These are phyloP conservation scores for Ramaria rubella DNA, from an alignment of 768 basidiomycete genomes.

Conservation along the genomic window DNA sequence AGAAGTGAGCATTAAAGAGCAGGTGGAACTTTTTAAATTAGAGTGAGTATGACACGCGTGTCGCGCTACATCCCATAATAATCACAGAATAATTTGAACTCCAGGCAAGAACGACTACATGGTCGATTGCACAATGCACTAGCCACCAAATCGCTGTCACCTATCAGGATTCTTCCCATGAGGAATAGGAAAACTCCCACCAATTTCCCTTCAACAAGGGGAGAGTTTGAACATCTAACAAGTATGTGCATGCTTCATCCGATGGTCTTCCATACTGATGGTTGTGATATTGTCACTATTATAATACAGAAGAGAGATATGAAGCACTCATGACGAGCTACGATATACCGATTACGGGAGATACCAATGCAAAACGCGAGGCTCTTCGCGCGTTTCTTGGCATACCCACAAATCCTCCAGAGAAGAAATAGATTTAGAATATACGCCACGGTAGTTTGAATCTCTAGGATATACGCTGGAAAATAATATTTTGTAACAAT, in stretches of 20 bases:
- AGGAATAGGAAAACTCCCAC: slow-evolving; percentile 30
- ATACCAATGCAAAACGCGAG: slow-evolving; percentile 35
- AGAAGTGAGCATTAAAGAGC: slow-evolving; percentile 28
- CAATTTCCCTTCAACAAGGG: slow-evolving; percentile 33
- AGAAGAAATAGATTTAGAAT: slow-evolving; percentile 5
- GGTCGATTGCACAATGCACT: slow-evolving; percentile 31
- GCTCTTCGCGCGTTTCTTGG: slow-evolving; percentile 33
- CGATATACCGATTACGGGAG: slow-evolving; percentile 29
- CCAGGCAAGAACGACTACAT: slow-evolving; percentile 33
- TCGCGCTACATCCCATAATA: neutral
- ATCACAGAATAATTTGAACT: neutral
- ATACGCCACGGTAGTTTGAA: too few species aligned
- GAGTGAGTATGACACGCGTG: slow-evolving; percentile 24
- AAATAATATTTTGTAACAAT: too few species aligned
- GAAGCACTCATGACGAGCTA: slow-evolving; percentile 32
- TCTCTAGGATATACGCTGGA: too few species aligned
- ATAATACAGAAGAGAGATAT: slow-evolving; percentile 35
- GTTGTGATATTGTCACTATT: neutral
- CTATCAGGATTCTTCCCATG: slow-evolving; percentile 25
- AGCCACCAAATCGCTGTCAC: slow-evolving; percentile 27
- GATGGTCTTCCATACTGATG: neutral
- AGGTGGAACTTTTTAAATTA: slow-evolving; percentile 26
- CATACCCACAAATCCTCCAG: slow-evolving; percentile 18
- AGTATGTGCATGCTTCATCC: slow-evolving; percentile 23
- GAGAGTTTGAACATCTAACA: slow-evolving; percentile 42